Evolutionary conservation across 495 filamentous ascomycete genomes (phyloP).

Genomic region (Hypoxylon crocopeplum): DNA sequence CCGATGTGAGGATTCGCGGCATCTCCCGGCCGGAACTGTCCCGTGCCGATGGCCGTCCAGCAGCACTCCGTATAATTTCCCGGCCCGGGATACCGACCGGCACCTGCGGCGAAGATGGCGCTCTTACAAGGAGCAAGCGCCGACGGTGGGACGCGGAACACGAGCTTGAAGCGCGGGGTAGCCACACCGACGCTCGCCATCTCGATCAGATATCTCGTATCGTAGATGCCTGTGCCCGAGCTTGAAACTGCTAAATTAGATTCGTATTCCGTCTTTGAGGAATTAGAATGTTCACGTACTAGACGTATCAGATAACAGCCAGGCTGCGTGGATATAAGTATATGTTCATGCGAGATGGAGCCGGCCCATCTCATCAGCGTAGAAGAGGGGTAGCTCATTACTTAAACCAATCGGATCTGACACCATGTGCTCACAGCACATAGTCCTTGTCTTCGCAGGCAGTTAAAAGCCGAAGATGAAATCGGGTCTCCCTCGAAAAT

Average conservation of each 20-base stretch:
- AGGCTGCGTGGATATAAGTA: slow-evolving; percentile 13
- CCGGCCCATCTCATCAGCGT: neutral
- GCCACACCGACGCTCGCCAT: slow-evolving; percentile 19
- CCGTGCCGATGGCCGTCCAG: slow-evolving; percentile 61
- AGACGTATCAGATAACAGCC: too few species aligned
- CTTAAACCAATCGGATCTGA: slow-evolving; percentile 5
- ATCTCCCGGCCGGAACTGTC: slow-evolving; percentile 64
- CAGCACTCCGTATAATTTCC: slow-evolving; percentile 65
- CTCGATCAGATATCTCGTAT: too few species aligned
- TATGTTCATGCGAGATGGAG: slow-evolving; percentile 7
- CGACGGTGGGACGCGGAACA: slow-evolving; percentile 61
- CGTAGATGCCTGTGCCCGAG: too few species aligned
- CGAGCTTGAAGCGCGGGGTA: slow-evolving; percentile 55
- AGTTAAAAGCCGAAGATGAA: slow-evolving; percentile 2
- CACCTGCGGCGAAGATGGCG: slow-evolving; percentile 66
- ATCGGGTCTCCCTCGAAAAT: neutral
- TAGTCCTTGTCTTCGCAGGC: too few species aligned
- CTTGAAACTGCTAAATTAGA: too few species aligned
- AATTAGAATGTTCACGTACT: too few species aligned
- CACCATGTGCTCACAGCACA: neutral
- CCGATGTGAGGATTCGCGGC: slow-evolving; percentile 65
- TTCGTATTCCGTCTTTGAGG: too few species aligned
- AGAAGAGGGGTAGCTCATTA: slow-evolving; percentile 12
- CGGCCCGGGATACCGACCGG: slow-evolving; percentile 60
- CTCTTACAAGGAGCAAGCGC: slow-evolving; percentile 56